Base-by-base conservation (phyloP, 331 rosid species). In the Arachis monticola region DNA sequence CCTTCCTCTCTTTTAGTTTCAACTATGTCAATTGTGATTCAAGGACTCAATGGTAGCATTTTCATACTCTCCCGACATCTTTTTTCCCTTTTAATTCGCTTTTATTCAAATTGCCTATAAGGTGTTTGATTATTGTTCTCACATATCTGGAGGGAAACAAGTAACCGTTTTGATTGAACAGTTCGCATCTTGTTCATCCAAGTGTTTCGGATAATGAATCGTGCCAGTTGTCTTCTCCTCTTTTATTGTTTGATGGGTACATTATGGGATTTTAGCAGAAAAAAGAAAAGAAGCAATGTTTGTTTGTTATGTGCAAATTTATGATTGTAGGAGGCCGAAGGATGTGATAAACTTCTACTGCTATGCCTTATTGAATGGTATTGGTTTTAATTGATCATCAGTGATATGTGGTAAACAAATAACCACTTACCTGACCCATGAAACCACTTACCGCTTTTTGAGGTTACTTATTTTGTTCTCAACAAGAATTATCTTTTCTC, bases 121-220 rank as follows among this genome's bases (percentile, higher is more conserved):
- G 48, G 22, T 70, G 70, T 76, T 72, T 5, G 27, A 61, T 1
- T 50, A 11, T 27, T 60, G 76, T 58, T 66, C 7, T 50, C 44
- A 22, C 7, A 10, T 66, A 67, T 72, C 41, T 6, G 0, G 3
- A 35, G 13, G 5, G 3, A 47, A 55, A 47, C 8, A 42, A 14
- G 35, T 66, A 42, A 42, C 14, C 14, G 10, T 60, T n/a, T 22
- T 63, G 8, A 51, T 81, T 71, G 3, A 60, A 66, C 32, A 8
- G 10, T 17, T 75, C 38, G 17, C 79, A 59, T 65, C 64, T 75
- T 38, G 0, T 13, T 47, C 47, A 3, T 27, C 60, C 59, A 35
- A 35, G 58, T 12, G 8, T 48, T 58, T 65, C 71, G 53, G 60
- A 51, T 64, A 59, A 75, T 64, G 62, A 69, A 30, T 65, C 14